These are phyloP conservation scores for Mortierella sp. DNA, from an alignment of 371 early-diverging fungal species.

Conservation along the genomic window DNA sequence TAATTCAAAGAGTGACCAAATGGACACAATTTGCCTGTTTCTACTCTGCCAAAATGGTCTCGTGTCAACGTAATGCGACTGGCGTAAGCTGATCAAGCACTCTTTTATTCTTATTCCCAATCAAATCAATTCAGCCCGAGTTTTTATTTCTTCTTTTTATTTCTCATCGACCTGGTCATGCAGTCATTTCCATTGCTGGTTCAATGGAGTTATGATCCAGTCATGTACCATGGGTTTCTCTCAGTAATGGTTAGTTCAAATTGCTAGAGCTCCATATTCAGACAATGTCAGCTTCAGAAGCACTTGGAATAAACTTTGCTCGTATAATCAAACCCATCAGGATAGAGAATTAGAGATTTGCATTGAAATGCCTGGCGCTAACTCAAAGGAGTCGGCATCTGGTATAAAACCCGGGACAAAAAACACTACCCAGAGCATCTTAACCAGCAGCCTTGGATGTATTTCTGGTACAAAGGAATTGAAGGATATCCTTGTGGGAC, in stretches of 20 bases:
- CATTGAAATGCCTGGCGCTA: constrained; percentile 20
- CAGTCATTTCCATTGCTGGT: constrained; percentile 49
- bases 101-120: not conserved
- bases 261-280: not conserved
- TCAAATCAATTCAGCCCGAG: no score
- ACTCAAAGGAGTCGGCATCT: not conserved
- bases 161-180: constrained; percentile 11
- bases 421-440: not conserved
- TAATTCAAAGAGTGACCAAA: no score
- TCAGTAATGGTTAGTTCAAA: constrained; percentile 43
- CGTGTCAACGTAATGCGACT: not conserved
- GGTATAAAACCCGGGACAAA: not conserved
- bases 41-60: not conserved
- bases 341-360: constrained; percentile 47
- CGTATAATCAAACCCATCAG: not conserved
- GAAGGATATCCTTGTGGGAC: constrained; percentile 37
- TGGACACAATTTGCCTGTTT: no score
- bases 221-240: constrained; percentile 49
- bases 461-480: constrained; percentile 43
- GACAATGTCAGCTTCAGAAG: not conserved
- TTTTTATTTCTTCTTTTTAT: no score
- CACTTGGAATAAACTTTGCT: not conserved
- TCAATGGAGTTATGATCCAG: constrained; percentile 40
- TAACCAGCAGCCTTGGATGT: constrained; percentile 15
- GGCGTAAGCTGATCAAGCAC: not conserved